Evolutionary conservation across 306 rosid species (phyloP).

Genomic region (Lithocarpus polystachyus): DNA sequence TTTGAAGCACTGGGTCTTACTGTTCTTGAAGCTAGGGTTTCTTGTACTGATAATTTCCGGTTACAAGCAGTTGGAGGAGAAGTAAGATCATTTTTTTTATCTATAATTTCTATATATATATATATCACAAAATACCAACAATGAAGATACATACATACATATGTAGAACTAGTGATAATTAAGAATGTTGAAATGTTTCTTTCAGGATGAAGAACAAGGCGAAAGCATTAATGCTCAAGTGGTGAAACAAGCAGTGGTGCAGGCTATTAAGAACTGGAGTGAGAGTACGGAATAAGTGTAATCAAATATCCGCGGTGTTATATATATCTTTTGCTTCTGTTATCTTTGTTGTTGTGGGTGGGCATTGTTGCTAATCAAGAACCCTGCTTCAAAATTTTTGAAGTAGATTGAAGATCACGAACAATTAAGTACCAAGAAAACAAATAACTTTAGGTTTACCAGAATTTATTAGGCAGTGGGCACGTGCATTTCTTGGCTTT

Average conservation of each 20-base stretch:
- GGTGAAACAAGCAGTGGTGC: constrained; percentile 45
- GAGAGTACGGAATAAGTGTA: constrained; percentile 35
- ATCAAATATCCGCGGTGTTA: neutral
- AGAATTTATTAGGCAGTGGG: neutral
- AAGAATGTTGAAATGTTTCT: neutral
- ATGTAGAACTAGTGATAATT: neutral
- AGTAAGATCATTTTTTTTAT: constrained; percentile 40
- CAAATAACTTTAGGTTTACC: neutral
- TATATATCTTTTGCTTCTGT: neutral
- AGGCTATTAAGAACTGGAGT: constrained; percentile 55
- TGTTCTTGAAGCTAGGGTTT: constrained; percentile 98
- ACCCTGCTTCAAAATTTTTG: neutral
- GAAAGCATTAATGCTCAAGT: constrained; percentile 43
- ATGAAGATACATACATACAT: neutral
- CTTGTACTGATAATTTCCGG: constrained; percentile 76
- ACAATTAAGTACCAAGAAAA: neutral
- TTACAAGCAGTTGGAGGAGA: constrained; percentile 89
- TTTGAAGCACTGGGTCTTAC: constrained; percentile 83
- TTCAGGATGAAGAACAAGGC: constrained; percentile 44
- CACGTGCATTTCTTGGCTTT: neutral
- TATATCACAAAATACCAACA: no score
- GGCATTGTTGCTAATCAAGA: neutral
- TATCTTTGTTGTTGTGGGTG: neutral
- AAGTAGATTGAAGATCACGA: neutral
- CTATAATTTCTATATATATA: no score